These are phyloP conservation scores for Phylloboletellus chloephorus DNA, from an alignment of 1,284 basidiomycete species.

Conservation along the genomic window DNA sequence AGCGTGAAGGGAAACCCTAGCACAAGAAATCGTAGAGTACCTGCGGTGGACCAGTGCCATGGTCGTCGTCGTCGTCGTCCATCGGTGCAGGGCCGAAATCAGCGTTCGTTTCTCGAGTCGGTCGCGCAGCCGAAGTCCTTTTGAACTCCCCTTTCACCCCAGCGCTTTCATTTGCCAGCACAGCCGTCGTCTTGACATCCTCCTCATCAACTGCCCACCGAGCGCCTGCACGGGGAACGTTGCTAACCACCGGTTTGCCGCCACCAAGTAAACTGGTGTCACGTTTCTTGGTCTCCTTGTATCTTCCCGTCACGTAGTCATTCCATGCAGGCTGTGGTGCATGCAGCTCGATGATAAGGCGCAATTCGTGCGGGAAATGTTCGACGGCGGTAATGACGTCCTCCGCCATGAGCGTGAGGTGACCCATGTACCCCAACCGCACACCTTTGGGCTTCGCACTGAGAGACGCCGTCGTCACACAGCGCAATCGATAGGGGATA, in stretches of 20 bases:
- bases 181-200: constrained; percentile 37
- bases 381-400: constrained; percentile 83
- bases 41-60: constrained; percentile 47
- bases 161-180: constrained; percentile 22
- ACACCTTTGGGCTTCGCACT: constrained; percentile 66
- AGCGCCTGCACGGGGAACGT: constrained; percentile 29
- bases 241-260: constrained; percentile 61
- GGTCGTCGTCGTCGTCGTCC: constrained; percentile 38
- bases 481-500: constrained; percentile 4
- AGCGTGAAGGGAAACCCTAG: constrained; percentile 4
- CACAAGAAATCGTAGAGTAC: constrained; percentile 32
- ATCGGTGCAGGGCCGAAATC: constrained; percentile 61
- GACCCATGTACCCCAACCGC: constrained; percentile 94
- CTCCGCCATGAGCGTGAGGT: constrained; percentile 89
- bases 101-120: constrained; percentile 49
- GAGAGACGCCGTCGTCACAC: constrained; percentile 12
- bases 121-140: constrained; percentile 40
- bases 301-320: constrained; percentile 77
- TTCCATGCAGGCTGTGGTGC: constrained; percentile 83
- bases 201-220: constrained; percentile 73
- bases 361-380: constrained; percentile 80
- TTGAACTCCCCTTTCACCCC: constrained; percentile 53
- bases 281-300: constrained; percentile 79
- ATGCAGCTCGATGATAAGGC: constrained; percentile 54
- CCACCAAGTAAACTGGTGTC: constrained; percentile 82